A percentile compares a stretch with the other conserved stretches of the same genome.
Conservation (phyloP, 495 filamentous ascomycete species). For the Bryoglossum gracile region DNA sequence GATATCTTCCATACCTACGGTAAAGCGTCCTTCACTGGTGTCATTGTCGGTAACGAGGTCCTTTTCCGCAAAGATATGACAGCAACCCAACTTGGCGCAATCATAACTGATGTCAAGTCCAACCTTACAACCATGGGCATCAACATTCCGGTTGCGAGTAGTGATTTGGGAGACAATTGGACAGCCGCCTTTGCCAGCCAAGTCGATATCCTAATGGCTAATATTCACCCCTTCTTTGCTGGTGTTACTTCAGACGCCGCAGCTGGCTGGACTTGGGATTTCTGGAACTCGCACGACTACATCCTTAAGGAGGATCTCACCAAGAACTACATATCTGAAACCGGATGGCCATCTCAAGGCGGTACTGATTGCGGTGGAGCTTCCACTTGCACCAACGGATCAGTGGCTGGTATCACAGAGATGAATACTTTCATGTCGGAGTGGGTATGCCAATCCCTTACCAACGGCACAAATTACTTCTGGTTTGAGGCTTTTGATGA, state of each 20-base stretch:
- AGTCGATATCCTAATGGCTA: constrained; percentile 89
- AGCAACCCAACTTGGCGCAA: constrained; percentile 50
- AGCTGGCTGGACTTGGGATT: constrained; percentile 74
- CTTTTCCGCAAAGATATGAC: constrained; percentile 74
- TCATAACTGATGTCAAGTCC: constrained; percentile 58
- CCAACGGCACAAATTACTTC: constrained; percentile 83
- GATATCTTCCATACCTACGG: constrained; percentile 64
- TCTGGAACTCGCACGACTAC: constrained; percentile 66
- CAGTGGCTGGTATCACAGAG: constrained; percentile 71
- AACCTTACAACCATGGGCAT: constrained; percentile 62
- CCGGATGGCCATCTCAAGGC: constrained; percentile 85
- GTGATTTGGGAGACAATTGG: constrained; percentile 90
- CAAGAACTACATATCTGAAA: constrained; percentile 74
- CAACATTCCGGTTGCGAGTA: constrained; percentile 74
- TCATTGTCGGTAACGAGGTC: constrained; percentile 93
- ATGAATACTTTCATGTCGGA: constrained; percentile 82
- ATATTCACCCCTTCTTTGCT: constrained; percentile 95
- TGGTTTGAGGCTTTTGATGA: constrained; percentile 97
- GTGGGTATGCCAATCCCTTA: constrained; percentile 76
- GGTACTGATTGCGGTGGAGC: constrained; percentile 68
- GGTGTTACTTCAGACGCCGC: constrained; percentile 63
- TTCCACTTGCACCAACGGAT: constrained; percentile 49
- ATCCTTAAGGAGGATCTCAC: constrained; percentile 50
- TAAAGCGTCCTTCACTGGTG: constrained; percentile 63
- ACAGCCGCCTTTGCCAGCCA: constrained; percentile 52